Evolutionary conservation across 1,139 yeast genomes (phyloP).

Genomic region (Yueomyces sp.): DNA sequence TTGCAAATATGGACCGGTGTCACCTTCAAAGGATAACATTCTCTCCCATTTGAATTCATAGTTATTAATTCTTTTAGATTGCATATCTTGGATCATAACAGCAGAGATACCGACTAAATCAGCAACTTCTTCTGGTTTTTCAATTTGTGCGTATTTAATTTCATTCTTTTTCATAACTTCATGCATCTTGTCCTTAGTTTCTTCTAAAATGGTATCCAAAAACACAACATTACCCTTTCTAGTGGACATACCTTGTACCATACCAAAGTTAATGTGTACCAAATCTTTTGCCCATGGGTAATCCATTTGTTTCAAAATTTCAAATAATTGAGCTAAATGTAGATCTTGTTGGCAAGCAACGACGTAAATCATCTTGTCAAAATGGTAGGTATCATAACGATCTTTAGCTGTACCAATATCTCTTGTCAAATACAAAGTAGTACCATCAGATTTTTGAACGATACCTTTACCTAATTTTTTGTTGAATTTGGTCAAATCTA

Average conservation of each 20-base stretch:
- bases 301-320: slow-evolving; percentile 86
- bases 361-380: slow-evolving; percentile 93
- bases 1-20: slow-evolving; percentile 97
- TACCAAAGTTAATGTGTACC: slow-evolving; percentile 85
- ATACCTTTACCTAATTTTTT: slow-evolving; percentile 91
- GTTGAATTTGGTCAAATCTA: slow-evolving; percentile 75
- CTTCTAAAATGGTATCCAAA: slow-evolving; percentile 86
- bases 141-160: slow-evolving; percentile 84
- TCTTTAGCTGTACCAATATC: slow-evolving; percentile 96
- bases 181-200: slow-evolving; percentile 91
- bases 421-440: slow-evolving; percentile 87
- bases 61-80: slow-evolving; percentile 91
- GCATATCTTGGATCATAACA: slow-evolving; percentile 98
- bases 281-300: slow-evolving; percentile 75
- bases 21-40: slow-evolving; percentile 98
- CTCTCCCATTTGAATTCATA: slow-evolving; percentile 97
- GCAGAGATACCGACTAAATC: slow-evolving; percentile 95
- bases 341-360: slow-evolving; percentile 94
- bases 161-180: slow-evolving; percentile 93
- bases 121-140: slow-evolving; percentile 90
- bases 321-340: slow-evolving; percentile 88
- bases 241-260: slow-evolving; percentile 98
- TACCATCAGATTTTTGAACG: slow-evolving; percentile 91
- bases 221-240: slow-evolving; percentile 98
- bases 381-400: slow-evolving; percentile 72